These are phyloP conservation scores for Bruguiera sexangula DNA, from an alignment of 345 rosid species.

Conservation along the genomic window DNA sequence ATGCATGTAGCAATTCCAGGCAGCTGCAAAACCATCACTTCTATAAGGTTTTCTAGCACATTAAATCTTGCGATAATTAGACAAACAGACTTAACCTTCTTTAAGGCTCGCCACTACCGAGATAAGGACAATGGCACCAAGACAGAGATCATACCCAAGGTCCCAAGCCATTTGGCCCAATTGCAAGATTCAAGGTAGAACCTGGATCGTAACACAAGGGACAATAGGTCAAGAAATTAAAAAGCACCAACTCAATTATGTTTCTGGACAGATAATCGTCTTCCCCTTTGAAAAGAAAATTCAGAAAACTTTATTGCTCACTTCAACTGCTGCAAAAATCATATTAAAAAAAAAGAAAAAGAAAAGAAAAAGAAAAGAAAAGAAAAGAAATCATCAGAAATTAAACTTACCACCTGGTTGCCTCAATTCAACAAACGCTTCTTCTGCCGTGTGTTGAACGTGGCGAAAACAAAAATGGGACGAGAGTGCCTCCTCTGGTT, in stretches of 20 bases:
- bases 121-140: slow-evolving; percentile 89
- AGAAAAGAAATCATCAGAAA: no score
- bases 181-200: slow-evolving; percentile 77
- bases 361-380: no score
- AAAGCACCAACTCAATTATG: slow-evolving; percentile 73
- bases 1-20: slow-evolving; percentile 75
- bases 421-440: no score
- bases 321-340: neutral
- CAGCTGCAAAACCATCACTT: slow-evolving; percentile 39
- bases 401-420: no score
- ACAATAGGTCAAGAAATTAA: slow-evolving; percentile 81
- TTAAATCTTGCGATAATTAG: slow-evolving; percentile 3
- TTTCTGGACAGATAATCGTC: slow-evolving; percentile 86
- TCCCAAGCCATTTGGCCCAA: slow-evolving; percentile 98
- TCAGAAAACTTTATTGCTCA: neutral
- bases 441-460: no score
- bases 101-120: slow-evolving; percentile 80
- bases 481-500: no score
- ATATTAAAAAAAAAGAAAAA: no score
- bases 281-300: slow-evolving; percentile 50
- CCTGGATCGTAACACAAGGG: slow-evolving; percentile 74
- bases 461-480: no score
- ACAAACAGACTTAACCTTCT: slow-evolving; percentile 28
- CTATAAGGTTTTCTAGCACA: slow-evolving; percentile 6
- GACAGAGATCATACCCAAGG: slow-evolving; percentile 89